Conservation (phyloP, 2,329 filamentous ascomycete species). For the Drechslerella dactyloides region DNA sequence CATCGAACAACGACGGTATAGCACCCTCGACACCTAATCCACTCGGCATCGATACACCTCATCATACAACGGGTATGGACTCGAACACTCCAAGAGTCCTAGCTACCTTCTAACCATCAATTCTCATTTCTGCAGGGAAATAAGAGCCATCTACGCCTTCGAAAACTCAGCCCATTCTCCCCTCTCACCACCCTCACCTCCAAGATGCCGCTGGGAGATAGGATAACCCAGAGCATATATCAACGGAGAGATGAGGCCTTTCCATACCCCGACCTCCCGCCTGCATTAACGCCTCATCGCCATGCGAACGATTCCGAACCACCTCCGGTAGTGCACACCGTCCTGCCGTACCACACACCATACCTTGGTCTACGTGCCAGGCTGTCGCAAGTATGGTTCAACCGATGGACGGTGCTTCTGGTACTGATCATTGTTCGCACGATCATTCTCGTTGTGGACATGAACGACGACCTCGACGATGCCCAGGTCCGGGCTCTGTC, state of each 20-base stretch:
- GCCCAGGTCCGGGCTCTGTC: conserved; percentile 83
- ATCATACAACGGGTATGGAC: conserved; percentile 38
- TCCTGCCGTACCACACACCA: conserved; percentile 72
- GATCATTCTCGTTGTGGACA: conserved; percentile 74
- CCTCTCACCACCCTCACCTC: conserved; percentile 9
- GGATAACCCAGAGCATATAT: conserved; percentile 43
- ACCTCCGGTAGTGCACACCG: conserved; percentile 16
- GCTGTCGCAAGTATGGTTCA: conserved; percentile 95
- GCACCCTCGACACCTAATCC: conserved; percentile 10
- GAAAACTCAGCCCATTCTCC: conserved; percentile 12
- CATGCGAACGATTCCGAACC: conserved; percentile 16
- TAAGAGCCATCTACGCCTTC: conserved; percentile 16
- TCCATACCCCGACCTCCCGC: conserved; percentile 43
- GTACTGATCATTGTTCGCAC: conserved; percentile 82
- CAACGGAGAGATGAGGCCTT: conserved; percentile 32
- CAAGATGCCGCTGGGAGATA: conserved; percentile 46
- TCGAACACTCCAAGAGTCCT: conserved; percentile 34
- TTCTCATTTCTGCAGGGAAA: conserved; percentile 1
- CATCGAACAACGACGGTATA: conserved; percentile 10
- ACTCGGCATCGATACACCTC: conserved; percentile 27
- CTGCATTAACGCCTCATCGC: conserved; percentile 28
- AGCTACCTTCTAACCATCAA: conserved; percentile 21
- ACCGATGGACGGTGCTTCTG: conserved; percentile 92
- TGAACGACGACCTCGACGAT: conserved; percentile 75
- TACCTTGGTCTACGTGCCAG: conserved; percentile 89